A percentile compares a stretch with the other conserved stretches of the same genome.
Evolutionary conservation across 345 rosid genomes (phyloP).

Genomic region (Draba incana): DNA sequence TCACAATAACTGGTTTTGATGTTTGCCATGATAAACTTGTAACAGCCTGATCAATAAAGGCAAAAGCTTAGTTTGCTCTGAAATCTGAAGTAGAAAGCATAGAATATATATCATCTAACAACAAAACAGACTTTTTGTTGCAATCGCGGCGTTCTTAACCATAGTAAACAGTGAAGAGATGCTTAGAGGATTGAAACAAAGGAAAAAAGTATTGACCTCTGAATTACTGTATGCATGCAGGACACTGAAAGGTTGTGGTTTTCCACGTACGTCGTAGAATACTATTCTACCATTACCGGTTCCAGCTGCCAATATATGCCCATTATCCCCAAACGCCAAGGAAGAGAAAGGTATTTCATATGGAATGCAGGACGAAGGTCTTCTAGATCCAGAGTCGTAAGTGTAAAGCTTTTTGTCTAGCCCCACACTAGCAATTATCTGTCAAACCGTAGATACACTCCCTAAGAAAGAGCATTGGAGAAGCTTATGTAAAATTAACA

Average conservation of each 20-base stretch:
- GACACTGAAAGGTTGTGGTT: slow-evolving; percentile 82
- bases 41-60: no score
- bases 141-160: not conserved
- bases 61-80: no score
- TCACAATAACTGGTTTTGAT: no score
- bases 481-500: slow-evolving; percentile 13
- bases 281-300: slow-evolving; percentile 90
- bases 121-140: not conserved
- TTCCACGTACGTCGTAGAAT: slow-evolving; percentile 92
- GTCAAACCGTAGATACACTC: slow-evolving; percentile 35
- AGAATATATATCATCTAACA: slow-evolving; percentile 18
- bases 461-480: slow-evolving; percentile 5
- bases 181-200: no score
- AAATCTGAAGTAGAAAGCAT: not conserved
- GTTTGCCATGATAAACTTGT: no score
- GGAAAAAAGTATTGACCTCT: slow-evolving; percentile 57
- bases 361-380: slow-evolving; percentile 68
- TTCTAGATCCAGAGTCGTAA: slow-evolving; percentile 83
- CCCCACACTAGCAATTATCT: slow-evolving; percentile 95
- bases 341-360: slow-evolving; percentile 97
- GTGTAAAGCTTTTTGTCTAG: slow-evolving; percentile 93
- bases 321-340: slow-evolving; percentile 92
- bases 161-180: not conserved
- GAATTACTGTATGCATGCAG: slow-evolving; percentile 88
- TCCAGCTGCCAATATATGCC: slow-evolving; percentile 88